Conservation (phyloP, 352 stramenopile species). For the Globisporangium paroecandrum region DNA sequence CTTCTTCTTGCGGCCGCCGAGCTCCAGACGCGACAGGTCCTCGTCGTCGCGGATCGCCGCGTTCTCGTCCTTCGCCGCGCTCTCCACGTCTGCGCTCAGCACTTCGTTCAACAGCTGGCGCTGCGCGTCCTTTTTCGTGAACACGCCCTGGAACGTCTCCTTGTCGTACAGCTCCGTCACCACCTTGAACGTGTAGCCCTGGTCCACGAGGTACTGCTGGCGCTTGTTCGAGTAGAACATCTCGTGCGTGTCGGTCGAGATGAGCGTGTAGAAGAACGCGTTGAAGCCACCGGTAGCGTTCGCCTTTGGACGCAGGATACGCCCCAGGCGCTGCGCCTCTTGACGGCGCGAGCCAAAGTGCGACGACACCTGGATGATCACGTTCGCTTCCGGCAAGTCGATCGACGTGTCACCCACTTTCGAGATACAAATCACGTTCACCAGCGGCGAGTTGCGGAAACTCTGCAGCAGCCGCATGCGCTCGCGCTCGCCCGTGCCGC, state of each 20-base stretch:
- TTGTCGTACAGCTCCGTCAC: constrained; percentile 92
- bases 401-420: constrained; percentile 99
- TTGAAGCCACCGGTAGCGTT: constrained; percentile 97
- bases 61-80: constrained; percentile 78
- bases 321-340: constrained; percentile 98
- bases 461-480: constrained; percentile 84
- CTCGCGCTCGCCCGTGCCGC: constrained; percentile 92
- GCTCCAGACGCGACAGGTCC: constrained; percentile 70
- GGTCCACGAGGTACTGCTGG: constrained; percentile 99
- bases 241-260: constrained; percentile 98
- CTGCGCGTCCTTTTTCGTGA: constrained; percentile 78
- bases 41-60: constrained; percentile 80
- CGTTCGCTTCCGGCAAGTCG: constrained; percentile 99
- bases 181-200: constrained; percentile 99
- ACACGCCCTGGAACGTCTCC: constrained; percentile 73
- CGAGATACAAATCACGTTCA: constrained; percentile 90
- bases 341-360: constrained; percentile 99
- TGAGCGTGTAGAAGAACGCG: constrained; percentile 99
- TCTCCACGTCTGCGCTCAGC: constrained; percentile 77
- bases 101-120: constrained; percentile 75
- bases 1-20: constrained; percentile 74
- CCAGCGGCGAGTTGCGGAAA: constrained; percentile 79
- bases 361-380: constrained; percentile 99
- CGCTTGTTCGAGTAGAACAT: constrained; percentile 99
- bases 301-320: constrained; percentile 98